Percentiles rank a stretch among this genome's conserved stretches.
Conservation (phyloP, 805 yeast species). For the Schwanniomyces pseudopolymorphus region DNA sequence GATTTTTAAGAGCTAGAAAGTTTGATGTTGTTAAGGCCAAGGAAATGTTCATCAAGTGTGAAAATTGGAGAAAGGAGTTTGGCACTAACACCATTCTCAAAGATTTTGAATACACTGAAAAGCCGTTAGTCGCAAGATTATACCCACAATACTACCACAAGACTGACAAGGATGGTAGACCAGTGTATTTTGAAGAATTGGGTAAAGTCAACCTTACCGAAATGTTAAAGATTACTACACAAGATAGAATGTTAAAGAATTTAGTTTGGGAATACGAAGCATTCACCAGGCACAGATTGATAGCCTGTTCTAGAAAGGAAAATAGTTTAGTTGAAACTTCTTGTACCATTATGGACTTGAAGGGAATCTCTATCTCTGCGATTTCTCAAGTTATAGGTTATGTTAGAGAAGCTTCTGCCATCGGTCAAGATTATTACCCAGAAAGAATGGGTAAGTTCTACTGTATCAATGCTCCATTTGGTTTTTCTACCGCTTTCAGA, state of each 20-base stretch:
- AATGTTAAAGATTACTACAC: slow-evolving; percentile 90
- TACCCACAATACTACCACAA: slow-evolving; percentile 98
- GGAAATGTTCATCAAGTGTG: slow-evolving; percentile 83
- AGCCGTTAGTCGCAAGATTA: slow-evolving; percentile 80
- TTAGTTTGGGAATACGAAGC: slow-evolving; percentile 98
- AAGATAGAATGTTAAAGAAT: slow-evolving; percentile 94
- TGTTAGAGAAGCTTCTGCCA: slow-evolving; percentile 88
- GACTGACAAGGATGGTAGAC: slow-evolving; percentile 96
- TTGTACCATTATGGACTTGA: slow-evolving; percentile 92
- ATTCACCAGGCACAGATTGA: slow-evolving; percentile 77
- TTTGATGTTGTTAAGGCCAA: slow-evolving; percentile 79
- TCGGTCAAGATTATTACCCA: slow-evolving; percentile 97
- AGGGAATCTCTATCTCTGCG: slow-evolving; percentile 84
- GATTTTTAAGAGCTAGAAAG: slow-evolving; percentile 94
- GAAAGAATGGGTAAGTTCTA: slow-evolving; percentile 99
- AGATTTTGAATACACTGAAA: slow-evolving; percentile 92
- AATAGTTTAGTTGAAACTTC: slow-evolving; percentile 88
- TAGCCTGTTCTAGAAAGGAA: slow-evolving; percentile 87
- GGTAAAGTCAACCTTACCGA: slow-evolving; percentile 87
- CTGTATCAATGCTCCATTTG: slow-evolving; percentile 95
- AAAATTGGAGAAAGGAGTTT: slow-evolving; percentile 85
- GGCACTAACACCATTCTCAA: slow-evolving; percentile 84
- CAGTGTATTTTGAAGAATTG: slow-evolving; percentile 89
- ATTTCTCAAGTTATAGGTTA: slow-evolving; percentile 85
- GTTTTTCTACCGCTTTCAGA: slow-evolving; percentile 91